Evolutionary conservation across 2,329 filamentous ascomycete species (phyloP), one percentile per base, ranked within the genome.

Genomic region (Talaromyces verruculosus): DNA sequence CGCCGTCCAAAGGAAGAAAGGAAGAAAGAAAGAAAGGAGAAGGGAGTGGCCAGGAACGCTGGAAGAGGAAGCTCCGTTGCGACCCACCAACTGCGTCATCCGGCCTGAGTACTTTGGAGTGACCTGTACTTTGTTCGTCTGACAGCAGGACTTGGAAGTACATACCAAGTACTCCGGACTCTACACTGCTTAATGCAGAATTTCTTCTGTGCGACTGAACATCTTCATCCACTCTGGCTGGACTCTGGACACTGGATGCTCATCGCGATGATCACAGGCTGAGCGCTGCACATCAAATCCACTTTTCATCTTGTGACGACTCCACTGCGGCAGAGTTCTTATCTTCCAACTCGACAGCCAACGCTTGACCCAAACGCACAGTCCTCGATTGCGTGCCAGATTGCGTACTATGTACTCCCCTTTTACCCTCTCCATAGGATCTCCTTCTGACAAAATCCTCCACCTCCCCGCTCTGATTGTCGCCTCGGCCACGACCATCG

Each of bases 271-370:
- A 17, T 41, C 35, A 51, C 25, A 25, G 53, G 53, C 53, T 35
- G 30, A 19, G 17, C 28, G 22, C 19, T 30, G 49, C 35, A 43
- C 33, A 63, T 63, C 59, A n/a, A 35, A 33, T 59, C 64, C 64
- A 61, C 64, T 66, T 66, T 66, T 65, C 64, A 65, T 63, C 59
- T 65, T 59, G 35, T 33, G 25, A n/a, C 5, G 49, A 43, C 61
- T 63, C 61, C 61, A 63, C 61, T 55, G 61, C 61, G 61, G 61
- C 61, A 57, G 51, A 57, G 7, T 35, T 15, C 51, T 57, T 57
- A 35, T 35, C 51, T 15, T 57, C 10, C 28, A 35, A 22, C 51
- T 33, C 30, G 51, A 55, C 51, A 13, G 30, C 17, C 51, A 22
- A 22, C 30, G 30, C 5, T 22, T 35, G 28, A 17, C 51, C 51